These are phyloP conservation scores for Endothia cerciana DNA, from an alignment of 2,329 filamentous ascomycete species.

Conservation along the genomic window DNA sequence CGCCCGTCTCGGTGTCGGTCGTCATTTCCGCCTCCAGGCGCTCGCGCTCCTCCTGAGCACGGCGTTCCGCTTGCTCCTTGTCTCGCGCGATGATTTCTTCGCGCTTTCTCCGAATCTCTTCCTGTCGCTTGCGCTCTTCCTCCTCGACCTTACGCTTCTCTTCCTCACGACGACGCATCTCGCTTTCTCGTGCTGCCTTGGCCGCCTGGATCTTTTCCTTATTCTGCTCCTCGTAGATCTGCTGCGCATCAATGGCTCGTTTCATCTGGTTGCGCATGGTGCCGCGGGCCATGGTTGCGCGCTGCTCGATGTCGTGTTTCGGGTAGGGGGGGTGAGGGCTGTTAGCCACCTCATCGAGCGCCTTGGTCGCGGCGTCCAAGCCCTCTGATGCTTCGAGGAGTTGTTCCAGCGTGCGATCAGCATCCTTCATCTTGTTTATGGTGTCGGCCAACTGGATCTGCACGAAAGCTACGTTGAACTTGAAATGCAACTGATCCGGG, in stretches of 20 bases:
- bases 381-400: constrained; percentile 80
- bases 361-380: constrained; percentile 82
- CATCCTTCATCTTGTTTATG: constrained; percentile 73
- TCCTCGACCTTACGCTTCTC: constrained; percentile 70
- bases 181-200: constrained; percentile 77
- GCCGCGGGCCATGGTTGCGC: constrained; percentile 95
- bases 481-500: constrained; percentile 85
- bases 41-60: constrained; percentile 70
- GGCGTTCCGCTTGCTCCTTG: constrained; percentile 70
- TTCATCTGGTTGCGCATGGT: constrained; percentile 93
- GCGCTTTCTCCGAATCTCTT: constrained; percentile 85
- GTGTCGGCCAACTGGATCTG: constrained; percentile 86
- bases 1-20: constrained; percentile 79
- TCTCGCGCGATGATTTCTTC: constrained; percentile 79
- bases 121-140: constrained; percentile 72
- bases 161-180: constrained; percentile 78
- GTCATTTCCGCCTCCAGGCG: constrained; percentile 78
- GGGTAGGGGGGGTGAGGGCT: constrained; percentile 81
- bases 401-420: constrained; percentile 76
- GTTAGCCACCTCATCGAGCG: constrained; percentile 65
- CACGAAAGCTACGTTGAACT: constrained; percentile 97
- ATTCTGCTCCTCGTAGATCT: constrained; percentile 91
- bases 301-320: constrained; percentile 86
- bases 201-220: constrained; percentile 84
- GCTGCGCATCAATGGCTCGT: constrained; percentile 80